Percentiles rank a stretch among this genome's conserved stretches.
phyloP scores from a whole-genome alignment of 202 grass and related monocot species.

The Setaria viridis region DNA sequence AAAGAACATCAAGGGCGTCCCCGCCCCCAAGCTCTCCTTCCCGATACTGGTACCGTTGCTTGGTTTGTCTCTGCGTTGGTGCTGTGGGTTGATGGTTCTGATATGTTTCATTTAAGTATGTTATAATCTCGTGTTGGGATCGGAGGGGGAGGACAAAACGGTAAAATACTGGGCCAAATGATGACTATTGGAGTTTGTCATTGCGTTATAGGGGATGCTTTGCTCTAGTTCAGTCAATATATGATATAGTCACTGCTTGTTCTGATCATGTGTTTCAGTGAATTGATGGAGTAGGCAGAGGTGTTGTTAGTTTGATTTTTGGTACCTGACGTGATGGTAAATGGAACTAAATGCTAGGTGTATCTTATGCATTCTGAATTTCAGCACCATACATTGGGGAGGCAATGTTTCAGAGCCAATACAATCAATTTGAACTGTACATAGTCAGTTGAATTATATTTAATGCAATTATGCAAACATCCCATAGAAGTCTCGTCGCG shows the following conservation, averaged over 20 bases:
- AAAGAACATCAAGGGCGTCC: background rate
- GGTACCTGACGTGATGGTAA: no score
- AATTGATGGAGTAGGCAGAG: background rate
- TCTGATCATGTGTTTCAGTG: background rate
- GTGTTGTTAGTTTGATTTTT: background rate
- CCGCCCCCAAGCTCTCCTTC: constrained; percentile 42
- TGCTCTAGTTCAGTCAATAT: background rate
- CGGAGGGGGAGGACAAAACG: background rate
- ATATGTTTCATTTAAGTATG: background rate
- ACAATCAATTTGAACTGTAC: background rate
- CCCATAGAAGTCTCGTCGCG: background rate
- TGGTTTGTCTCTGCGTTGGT: background rate
- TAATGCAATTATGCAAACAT: background rate
- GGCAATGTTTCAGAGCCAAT: background rate
- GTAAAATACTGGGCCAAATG: background rate
- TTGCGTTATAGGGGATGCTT: background rate
- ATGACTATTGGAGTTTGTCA: background rate
- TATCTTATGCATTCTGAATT: background rate
- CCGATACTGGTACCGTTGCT: constrained; percentile 49
- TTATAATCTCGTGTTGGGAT: background rate
- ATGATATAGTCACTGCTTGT: background rate
- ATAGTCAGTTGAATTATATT: background rate
- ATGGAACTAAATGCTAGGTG: background rate
- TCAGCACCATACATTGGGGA: background rate
- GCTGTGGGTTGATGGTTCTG: background rate